Evolutionary conservation across 768 basidiomycete genomes (phyloP).

Genomic region (Kwoniella newhampshirensis): DNA sequence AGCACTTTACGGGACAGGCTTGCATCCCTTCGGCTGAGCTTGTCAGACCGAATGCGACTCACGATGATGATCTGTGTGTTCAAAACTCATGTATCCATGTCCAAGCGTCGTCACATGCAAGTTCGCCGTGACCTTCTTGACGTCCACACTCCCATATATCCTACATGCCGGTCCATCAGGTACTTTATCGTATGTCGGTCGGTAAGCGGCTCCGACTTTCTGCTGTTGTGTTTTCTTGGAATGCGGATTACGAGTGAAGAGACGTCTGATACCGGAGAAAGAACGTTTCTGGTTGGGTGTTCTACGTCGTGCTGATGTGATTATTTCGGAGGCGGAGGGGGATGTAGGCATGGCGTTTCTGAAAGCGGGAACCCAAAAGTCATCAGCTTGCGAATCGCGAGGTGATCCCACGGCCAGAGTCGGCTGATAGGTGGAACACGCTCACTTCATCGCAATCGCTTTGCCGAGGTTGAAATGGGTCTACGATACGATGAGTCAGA

Average conservation of each 20-base stretch:
- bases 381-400: no score
- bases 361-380: background rate
- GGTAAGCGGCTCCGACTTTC: conserved; percentile 56
- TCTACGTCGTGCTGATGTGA: conserved; percentile 31
- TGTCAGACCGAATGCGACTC: conserved; percentile 52
- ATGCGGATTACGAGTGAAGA: conserved; percentile 27
- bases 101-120: conserved; percentile 91
- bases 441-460: conserved; percentile 68
- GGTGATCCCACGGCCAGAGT: no score
- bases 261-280: conserved; percentile 35
- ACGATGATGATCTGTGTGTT: conserved; percentile 86
- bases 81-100: conserved; percentile 83
- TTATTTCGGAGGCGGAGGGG: conserved; percentile 43
- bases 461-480: conserved; percentile 78
- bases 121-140: conserved; percentile 92
- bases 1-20: no score
- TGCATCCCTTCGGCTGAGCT: no score
- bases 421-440: no score
- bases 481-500: no score
- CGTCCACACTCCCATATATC: conserved; percentile 74
- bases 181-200: conserved; percentile 70
- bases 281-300: conserved; percentile 37
- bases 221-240: conserved; percentile 28
- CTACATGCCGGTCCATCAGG: conserved; percentile 75
- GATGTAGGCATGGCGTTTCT: conserved; percentile 24